phyloP scores from a whole-genome alignment of 371 early-diverging fungal species.

The Mortierella sp. region DNA sequence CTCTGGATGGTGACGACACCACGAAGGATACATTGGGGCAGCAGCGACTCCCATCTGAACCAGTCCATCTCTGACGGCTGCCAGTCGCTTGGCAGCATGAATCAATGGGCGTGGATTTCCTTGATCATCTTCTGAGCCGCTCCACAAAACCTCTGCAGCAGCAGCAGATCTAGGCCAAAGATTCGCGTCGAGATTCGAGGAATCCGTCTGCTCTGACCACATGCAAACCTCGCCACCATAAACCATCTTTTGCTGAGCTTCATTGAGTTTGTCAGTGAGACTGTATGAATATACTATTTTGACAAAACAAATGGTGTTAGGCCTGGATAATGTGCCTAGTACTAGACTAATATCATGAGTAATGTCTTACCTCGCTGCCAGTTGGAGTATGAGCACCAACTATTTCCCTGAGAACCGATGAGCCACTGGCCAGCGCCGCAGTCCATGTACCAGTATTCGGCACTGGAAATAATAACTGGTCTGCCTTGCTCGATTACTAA shows the following conservation, averaged over 20 bases:
- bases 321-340: too few relatives aligned
- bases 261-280: slow-evolving; percentile 29
- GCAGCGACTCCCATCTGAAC: slow-evolving; percentile 75
- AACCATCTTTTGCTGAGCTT: slow-evolving; percentile 57
- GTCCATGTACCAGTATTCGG: slow-evolving; percentile 77
- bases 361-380: slow-evolving; percentile 43
- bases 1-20: slow-evolving; percentile 75
- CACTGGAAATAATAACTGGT: slow-evolving; percentile 68
- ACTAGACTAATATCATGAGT: too few relatives aligned
- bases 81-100: slow-evolving; percentile 75
- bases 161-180: slow-evolving; percentile 86
- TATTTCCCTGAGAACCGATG: slow-evolving; percentile 29
- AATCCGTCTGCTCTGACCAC: slow-evolving; percentile 83
- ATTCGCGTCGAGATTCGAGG: slow-evolving; percentile 67
- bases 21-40: slow-evolving; percentile 77
- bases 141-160: slow-evolving; percentile 84
- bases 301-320: slow-evolving; percentile 76
- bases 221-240: slow-evolving; percentile 73
- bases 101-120: slow-evolving; percentile 64
- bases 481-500: slow-evolving; percentile 64
- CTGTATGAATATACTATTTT: slow-evolving; percentile 54
- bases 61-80: slow-evolving; percentile 76
- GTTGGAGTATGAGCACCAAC: slow-evolving; percentile 37
- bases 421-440: slow-evolving; percentile 70
- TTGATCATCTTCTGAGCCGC: slow-evolving; percentile 68